Conservation (phyloP, 2,329 filamentous ascomycete species). For the Fusarium austroafricanum region DNA sequence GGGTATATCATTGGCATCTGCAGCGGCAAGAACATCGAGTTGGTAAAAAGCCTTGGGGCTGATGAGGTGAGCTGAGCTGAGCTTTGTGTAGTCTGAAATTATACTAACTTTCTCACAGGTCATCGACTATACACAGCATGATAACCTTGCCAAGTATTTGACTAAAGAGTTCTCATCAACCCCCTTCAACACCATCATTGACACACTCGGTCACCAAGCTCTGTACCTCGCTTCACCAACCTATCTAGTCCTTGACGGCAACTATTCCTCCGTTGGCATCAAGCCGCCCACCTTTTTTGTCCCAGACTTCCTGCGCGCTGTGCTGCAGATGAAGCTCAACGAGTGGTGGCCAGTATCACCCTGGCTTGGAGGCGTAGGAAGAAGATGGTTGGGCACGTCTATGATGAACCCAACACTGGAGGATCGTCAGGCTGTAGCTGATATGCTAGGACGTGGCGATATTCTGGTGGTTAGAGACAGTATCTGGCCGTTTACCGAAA, state of each 20-base stretch:
- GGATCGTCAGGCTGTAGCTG: conserved; percentile 49
- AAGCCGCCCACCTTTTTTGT: conserved; percentile 48
- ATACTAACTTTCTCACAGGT: not conserved
- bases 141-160: not conserved
- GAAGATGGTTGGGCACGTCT: conserved; percentile 51
- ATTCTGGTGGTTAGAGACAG: not conserved
- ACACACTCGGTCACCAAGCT: conserved; percentile 1
- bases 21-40: not conserved
- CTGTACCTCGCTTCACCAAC: conserved; percentile 5
- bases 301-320: conserved; percentile 47
- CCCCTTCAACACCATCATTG: conserved; percentile 1
- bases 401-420: conserved; percentile 51
- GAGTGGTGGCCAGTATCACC: conserved; percentile 51
- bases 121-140: not conserved
- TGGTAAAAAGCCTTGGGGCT: conserved; percentile 1
- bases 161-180: not conserved
- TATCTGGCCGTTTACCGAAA: not conserved
- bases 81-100: not conserved
- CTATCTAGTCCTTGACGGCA: not conserved
- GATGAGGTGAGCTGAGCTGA: not conserved
- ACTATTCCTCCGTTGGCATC: conserved; percentile 10
- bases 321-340: conserved; percentile 54
- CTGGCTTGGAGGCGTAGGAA: conserved; percentile 53
- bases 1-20: conserved; percentile 3
- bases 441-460: conserved; percentile 35